Percentiles rank a stretch among this genome's conserved stretches.
These are phyloP conservation scores for Ceratobasidium sp. DNA, from an alignment of 1,284 basidiomycete genomes.

Conservation along the genomic window DNA sequence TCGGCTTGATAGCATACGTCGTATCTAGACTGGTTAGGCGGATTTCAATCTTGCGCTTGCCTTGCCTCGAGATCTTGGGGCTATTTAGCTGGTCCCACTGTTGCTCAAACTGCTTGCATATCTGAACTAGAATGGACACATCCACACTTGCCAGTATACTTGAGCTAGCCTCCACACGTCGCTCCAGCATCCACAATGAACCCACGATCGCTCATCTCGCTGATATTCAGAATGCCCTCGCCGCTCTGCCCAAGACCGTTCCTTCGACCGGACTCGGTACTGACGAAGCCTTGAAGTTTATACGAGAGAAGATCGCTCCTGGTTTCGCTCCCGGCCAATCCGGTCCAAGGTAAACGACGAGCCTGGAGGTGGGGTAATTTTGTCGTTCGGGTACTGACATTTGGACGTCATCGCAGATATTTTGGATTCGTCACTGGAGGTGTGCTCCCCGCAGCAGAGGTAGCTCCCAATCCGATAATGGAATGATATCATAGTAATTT, in stretches of 20 bases:
- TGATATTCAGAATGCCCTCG: slow-evolving; percentile 31
- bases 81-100: background rate
- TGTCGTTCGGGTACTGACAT: background rate
- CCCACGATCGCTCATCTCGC: slow-evolving; percentile 6
- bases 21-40: background rate
- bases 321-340: slow-evolving; percentile 52
- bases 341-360: slow-evolving; percentile 43
- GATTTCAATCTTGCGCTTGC: background rate
- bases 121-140: background rate
- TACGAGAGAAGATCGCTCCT: slow-evolving; percentile 47
- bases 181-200: background rate
- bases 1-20: no score
- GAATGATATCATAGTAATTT: slow-evolving; percentile 39
- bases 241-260: slow-evolving; percentile 40
- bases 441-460: slow-evolving; percentile 52
- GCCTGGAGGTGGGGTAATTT: background rate
- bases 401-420: slow-evolving; percentile 46
- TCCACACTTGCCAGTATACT: slow-evolving; percentile 16
- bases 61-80: background rate
- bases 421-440: slow-evolving; percentile 59
- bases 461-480: slow-evolving; percentile 50
- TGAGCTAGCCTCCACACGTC: slow-evolving; percentile 5
- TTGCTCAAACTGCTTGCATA: background rate
- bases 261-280: slow-evolving; percentile 48
- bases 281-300: slow-evolving; percentile 43